Percentiles rank a stretch among this genome's conserved stretches.
Evolutionary conservation across 1,139 yeast species (phyloP).

Genomic region (Tardiomyces depauwii): DNA sequence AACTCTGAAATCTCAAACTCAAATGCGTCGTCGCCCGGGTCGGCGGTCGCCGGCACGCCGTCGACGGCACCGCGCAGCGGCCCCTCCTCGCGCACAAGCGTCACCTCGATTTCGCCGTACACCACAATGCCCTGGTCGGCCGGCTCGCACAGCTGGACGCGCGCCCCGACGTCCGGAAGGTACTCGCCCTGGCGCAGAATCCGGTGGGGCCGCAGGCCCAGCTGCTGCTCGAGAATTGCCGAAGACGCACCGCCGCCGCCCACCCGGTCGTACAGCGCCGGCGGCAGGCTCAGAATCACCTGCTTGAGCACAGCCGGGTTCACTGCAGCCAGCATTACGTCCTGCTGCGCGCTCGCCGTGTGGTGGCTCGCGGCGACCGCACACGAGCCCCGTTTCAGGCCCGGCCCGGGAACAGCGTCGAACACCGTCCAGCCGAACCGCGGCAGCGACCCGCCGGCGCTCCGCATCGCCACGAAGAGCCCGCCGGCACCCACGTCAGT

Average conservation of each 20-base stretch:
- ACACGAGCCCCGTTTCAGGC: neutral
- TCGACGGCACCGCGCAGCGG: constrained; percentile 1
- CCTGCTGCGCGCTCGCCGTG: neutral
- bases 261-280: constrained; percentile 4
- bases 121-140: constrained; percentile 49
- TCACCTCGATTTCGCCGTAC: constrained; percentile 26
- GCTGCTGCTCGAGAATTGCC: neutral
- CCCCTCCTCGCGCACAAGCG: constrained; percentile 5
- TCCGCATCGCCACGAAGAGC: neutral
- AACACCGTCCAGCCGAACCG: neutral
- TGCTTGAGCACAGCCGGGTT: constrained; percentile 6
- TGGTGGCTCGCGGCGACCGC: neutral
- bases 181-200: constrained; percentile 22
- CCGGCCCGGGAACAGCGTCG: neutral
- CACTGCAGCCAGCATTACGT: constrained; percentile 1
- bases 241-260: neutral
- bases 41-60: constrained; percentile 6
- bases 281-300: constrained; percentile 9
- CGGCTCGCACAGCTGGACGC: constrained; percentile 57
- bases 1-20: constrained; percentile 3
- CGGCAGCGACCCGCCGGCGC: neutral
- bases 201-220: neutral
- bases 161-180: constrained; percentile 12
- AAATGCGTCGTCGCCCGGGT: constrained; percentile 5
- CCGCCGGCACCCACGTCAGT: neutral